phyloP scores from a whole-genome alignment of 495 filamentous ascomycete species.

The Hypoxylon lienhwacheense region DNA sequence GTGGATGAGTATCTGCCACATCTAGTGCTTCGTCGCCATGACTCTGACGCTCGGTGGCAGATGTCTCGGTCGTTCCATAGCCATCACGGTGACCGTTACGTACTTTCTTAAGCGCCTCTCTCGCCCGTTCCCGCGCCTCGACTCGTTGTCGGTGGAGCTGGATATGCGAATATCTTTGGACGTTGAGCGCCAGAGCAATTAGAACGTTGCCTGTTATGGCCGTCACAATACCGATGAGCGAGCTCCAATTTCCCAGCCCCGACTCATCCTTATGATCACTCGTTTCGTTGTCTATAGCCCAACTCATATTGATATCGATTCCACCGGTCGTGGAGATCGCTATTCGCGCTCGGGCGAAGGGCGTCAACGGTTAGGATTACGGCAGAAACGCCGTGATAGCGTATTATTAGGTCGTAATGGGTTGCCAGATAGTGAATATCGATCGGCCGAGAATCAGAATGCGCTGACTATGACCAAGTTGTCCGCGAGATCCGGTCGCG shows the following conservation, averaged over 20 bases:
- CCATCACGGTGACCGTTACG: conserved; percentile 40
- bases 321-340: conserved; percentile 22
- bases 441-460: conserved; percentile 6
- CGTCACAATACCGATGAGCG: conserved; percentile 89
- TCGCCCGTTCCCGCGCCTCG: conserved; percentile 54
- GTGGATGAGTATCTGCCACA: conserved; percentile 51
- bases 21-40: conserved; percentile 37
- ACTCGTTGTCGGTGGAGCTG: conserved; percentile 57
- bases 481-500: conserved; percentile 13
- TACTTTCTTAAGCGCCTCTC: conserved; percentile 45
- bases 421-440: not conserved
- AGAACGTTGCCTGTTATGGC: conserved; percentile 89
- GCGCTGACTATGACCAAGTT: conserved; percentile 22
- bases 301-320: conserved; percentile 17
- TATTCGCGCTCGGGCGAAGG: conserved; percentile 18
- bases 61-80: conserved; percentile 25
- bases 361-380: conserved; percentile 1
- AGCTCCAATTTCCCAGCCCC: conserved; percentile 76
- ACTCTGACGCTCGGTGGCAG: conserved; percentile 26
- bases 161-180: conserved; percentile 94
- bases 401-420: not conserved
- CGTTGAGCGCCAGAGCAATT: conserved; percentile 93
- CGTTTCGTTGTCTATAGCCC: conserved; percentile 40
- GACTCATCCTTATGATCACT: conserved; percentile 42
- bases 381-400: conserved; percentile 4